Base-by-base conservation (phyloP, 2,329 filamentous ascomycete species). In the Teratosphaeria nubilosa region DNA sequence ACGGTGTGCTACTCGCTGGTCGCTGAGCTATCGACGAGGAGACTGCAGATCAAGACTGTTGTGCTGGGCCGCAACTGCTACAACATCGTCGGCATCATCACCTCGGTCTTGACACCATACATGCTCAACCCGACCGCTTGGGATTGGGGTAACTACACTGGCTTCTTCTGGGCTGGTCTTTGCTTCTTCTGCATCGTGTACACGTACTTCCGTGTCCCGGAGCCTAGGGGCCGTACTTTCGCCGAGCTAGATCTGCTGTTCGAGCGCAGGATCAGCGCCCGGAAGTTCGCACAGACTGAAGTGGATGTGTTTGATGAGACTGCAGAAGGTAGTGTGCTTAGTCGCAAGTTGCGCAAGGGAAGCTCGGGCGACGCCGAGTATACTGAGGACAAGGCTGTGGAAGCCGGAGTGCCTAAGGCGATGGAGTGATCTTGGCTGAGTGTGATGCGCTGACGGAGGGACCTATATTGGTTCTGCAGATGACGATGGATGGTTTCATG, bases 1-100 rank as follows among this genome's bases (percentile, higher is more conserved):
- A 94, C 91, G 0, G 90, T 95, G 7, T 90, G 87, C 73, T 96
- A 95, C 75, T 94, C 90, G 0, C 82, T 96, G 11, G 91, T 96
- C 4, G 84, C 88, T 0, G 91, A 96, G 72, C 75, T 96, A 24
- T 91, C 90, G 0, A 90, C 90, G 0, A 83, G 88, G 14, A 82
- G 91, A 1, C 80, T 96, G 34, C 87, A 91, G 69, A 91, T 95
- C 77, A 96, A 96, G 78, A 95, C 91, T 0, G 87, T 95, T 24
- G 91, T 94, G 0, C 81, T 96, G 1, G 90, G 88, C 1, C 86
- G 91, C 57, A 88, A 90, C 65, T 76, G 90, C 13, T 80, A 77
- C 78, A 91, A 94, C 68, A 77, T 95, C 55, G 87, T 91, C 51
- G 86, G 83, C 62, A 95, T 96, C 64, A 75, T 95, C 66, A 89